phyloP scores from a whole-genome alignment of 2,329 filamentous ascomycete species.

The Leptographium lundbergii region DNA sequence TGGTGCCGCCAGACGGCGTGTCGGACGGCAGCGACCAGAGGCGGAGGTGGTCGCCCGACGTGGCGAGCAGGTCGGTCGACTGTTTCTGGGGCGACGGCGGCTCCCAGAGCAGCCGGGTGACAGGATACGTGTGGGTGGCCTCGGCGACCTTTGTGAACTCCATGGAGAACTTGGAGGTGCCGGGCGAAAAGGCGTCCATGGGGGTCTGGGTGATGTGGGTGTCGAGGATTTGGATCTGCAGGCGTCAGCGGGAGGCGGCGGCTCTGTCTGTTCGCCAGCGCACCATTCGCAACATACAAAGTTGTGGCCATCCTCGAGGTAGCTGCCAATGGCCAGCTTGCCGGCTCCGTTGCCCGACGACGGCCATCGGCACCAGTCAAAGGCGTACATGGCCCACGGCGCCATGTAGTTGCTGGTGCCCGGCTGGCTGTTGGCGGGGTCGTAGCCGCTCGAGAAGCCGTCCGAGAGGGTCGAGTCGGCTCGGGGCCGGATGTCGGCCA shows the following conservation, averaged over 20 bases:
- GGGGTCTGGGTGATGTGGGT: constrained; percentile 64
- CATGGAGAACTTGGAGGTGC: constrained; percentile 60
- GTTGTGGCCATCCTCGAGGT: constrained; percentile 95
- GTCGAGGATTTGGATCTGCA: constrained; percentile 94
- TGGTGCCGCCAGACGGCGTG: constrained; percentile 41
- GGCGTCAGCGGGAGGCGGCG: constrained; percentile 7
- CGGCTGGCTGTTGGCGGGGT: constrained; percentile 50
- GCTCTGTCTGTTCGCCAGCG: too few relatives aligned
- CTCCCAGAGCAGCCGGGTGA: constrained; percentile 91
- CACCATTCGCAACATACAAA: constrained; percentile 70
- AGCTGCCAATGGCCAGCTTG: constrained; percentile 90
- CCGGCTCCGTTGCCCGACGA: constrained; percentile 69
- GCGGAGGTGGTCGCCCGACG: constrained; percentile 85
- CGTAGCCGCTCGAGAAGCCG: constrained; percentile 52
- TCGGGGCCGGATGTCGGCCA: constrained; percentile 82
- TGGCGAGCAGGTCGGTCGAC: constrained; percentile 86
- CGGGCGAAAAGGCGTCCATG: constrained; percentile 54
- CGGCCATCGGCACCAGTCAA: constrained; percentile 99
- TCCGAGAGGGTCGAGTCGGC: constrained; percentile 73
- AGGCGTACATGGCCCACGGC: constrained; percentile 90
- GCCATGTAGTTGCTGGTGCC: constrained; percentile 86
- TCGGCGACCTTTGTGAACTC: constrained; percentile 92
- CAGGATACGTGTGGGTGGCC: constrained; percentile 94
- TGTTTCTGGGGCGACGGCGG: constrained; percentile 90
- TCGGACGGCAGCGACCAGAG: constrained; percentile 83